Evolutionary conservation across 225 moss, liverwort and hornwort genomes (phyloP).

Genomic region (Asterella californica): DNA sequence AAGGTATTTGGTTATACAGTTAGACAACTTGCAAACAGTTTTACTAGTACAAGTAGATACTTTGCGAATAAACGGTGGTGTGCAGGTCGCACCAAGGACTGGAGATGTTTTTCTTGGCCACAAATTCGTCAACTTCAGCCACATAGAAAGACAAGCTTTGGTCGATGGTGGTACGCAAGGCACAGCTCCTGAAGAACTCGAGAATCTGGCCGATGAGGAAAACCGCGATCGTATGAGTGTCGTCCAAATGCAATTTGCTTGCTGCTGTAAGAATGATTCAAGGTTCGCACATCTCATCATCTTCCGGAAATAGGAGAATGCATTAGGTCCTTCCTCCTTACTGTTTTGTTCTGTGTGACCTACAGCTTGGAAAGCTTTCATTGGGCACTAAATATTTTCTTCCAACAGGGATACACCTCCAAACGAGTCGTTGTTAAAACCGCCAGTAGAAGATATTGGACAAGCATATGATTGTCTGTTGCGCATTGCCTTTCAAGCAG

Average conservation of each 20-base stretch:
- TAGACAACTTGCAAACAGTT: neutral
- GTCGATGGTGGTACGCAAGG: slow-evolving; percentile 44
- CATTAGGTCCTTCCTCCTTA: neutral
- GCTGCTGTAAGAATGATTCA: slow-evolving; percentile 43
- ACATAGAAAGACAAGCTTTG: slow-evolving; percentile 48
- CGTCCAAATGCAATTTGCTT: slow-evolving; percentile 41
- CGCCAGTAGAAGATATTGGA: slow-evolving; percentile 47
- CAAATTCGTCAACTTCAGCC: slow-evolving; percentile 43
- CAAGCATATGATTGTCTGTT: slow-evolving; percentile 42
- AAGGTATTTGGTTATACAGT: neutral
- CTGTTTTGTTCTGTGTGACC: neutral
- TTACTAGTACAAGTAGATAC: neutral
- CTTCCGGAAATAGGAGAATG: neutral
- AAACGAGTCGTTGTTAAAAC: slow-evolving; percentile 37
- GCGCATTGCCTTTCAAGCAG: slow-evolving; percentile 41
- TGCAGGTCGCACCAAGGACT: slow-evolving; percentile 45
- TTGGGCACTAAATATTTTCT: neutral
- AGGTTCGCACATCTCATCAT: slow-evolving; percentile 23
- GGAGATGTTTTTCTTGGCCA: slow-evolving; percentile 49
- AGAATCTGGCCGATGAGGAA: slow-evolving; percentile 46
- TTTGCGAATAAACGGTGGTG: neutral
- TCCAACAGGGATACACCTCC: slow-evolving; percentile 42
- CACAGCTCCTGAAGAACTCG: slow-evolving; percentile 40
- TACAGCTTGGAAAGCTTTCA: neutral
- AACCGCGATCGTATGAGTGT: slow-evolving; percentile 36